These are phyloP conservation scores for Podospora australis DNA, from an alignment of 495 filamentous ascomycete species.

Conservation along the genomic window DNA sequence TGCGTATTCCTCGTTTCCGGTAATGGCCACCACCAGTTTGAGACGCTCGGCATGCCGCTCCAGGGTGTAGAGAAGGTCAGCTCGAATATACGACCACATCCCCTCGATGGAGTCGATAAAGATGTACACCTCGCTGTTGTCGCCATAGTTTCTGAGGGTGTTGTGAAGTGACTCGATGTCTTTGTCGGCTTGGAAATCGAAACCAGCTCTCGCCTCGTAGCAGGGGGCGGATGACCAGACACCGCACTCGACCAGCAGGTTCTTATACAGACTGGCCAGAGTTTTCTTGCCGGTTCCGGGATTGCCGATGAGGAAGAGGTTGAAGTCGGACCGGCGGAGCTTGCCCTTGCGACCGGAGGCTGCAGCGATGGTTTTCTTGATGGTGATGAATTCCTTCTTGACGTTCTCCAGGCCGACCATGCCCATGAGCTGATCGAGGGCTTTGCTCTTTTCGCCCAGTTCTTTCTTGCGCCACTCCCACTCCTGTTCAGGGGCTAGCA, in stretches of 20 bases:
- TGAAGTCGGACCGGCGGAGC: constrained; percentile 49
- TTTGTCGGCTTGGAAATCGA: not conserved
- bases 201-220: not conserved
- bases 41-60: constrained; percentile 5
- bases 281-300: constrained; percentile 66
- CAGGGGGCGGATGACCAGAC: constrained; percentile 33
- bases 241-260: constrained; percentile 46
- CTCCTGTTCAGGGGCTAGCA: not conserved
- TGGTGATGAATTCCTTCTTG: constrained; percentile 49
- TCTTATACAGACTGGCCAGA: constrained; percentile 56
- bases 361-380: constrained; percentile 52
- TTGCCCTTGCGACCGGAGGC: constrained; percentile 34
- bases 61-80: not conserved
- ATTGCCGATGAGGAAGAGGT: constrained; percentile 53
- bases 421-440: constrained; percentile 36
- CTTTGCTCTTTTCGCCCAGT: not conserved
- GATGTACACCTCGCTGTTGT: constrained; percentile 35
- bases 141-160: constrained; percentile 29
- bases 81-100: constrained; percentile 25
- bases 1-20: constrained; percentile 57
- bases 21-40: constrained; percentile 51
- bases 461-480: not conserved
- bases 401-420: constrained; percentile 59
- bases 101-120: constrained; percentile 49
- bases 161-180: not conserved